These are phyloP conservation scores for Capsicum rhomboideum DNA, from an alignment of 257 asterid species.

Conservation along the genomic window DNA sequence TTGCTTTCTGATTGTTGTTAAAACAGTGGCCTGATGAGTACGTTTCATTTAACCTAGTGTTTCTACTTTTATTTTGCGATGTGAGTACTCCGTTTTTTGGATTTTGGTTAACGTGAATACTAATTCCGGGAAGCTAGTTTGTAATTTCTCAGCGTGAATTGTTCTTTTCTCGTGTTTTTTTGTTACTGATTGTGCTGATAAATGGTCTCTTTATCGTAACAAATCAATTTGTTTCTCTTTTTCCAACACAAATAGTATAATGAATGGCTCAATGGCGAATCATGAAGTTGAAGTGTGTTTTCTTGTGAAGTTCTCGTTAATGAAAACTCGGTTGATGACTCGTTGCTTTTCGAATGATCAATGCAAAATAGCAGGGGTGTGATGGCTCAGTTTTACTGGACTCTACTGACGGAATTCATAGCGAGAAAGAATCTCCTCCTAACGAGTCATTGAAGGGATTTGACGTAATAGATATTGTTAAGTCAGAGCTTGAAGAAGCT, in stretches of 20 bases:
- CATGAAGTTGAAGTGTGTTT: not conserved
- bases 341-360: not conserved
- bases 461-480: conserved; percentile 44
- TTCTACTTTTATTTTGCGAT: not conserved
- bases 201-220: not conserved
- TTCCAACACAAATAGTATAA: not conserved
- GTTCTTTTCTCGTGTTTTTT: not conserved
- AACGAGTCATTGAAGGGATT: conserved; percentile 48
- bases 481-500: conserved; percentile 42
- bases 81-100: not conserved
- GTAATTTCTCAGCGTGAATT: not conserved
- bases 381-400: conserved; percentile 79
- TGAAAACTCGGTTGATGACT: not conserved
- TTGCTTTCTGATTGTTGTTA: not conserved
- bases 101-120: not conserved
- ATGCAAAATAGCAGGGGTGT: conserved; percentile 44
- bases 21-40: not conserved
- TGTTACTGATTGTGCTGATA: not conserved
- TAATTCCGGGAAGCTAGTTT: not conserved
- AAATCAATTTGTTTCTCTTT: not conserved
- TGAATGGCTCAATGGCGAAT: not conserved
- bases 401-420: conserved; percentile 24
- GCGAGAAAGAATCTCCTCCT: conserved; percentile 52
- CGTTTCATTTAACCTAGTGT: not conserved
- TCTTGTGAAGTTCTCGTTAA: not conserved